Conservation (phyloP, 352 stramenopile species). For the Globisporangium mamillatum region DNA sequence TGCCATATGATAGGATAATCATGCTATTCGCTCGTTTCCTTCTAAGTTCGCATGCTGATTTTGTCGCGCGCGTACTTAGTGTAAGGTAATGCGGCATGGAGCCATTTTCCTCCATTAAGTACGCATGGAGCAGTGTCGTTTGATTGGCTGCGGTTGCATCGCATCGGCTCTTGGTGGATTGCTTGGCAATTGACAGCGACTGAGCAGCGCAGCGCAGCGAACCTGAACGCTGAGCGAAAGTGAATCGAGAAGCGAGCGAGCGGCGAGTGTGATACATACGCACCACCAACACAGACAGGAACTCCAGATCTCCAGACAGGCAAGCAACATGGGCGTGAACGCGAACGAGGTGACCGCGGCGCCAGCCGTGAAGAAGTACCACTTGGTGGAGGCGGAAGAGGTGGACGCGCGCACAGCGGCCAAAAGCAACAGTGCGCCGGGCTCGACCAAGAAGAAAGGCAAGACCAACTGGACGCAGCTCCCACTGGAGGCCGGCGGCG, state of each 20-base stretch:
- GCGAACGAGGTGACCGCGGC: constrained; percentile 24
- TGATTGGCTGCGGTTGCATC: constrained; percentile 9
- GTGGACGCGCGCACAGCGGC: constrained; percentile 35
- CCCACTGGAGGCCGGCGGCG: constrained; percentile 35
- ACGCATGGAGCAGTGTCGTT: background rate
- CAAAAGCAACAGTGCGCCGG: constrained; percentile 2
- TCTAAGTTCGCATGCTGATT: background rate
- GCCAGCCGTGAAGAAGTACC: constrained; percentile 66
- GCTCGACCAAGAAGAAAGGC: constrained; percentile 50
- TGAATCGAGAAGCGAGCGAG: background rate
- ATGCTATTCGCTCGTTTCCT: background rate
- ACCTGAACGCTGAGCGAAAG: background rate
- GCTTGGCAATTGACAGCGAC: constrained; percentile 1
- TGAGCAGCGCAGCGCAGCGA: background rate
- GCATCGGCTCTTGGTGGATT: background rate
- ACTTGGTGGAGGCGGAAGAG: constrained; percentile 79
- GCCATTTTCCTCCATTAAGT: too few species aligned
- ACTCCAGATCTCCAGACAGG: constrained; percentile 5
- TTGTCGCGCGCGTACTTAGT: background rate
- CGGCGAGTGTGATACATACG: constrained; percentile 2
- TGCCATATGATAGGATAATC: background rate
- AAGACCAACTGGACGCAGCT: constrained; percentile 80
- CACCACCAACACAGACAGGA: background rate
- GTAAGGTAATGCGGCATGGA: too few species aligned
- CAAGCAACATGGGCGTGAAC: constrained; percentile 32